Conservation (phyloP, 345 rosid genomes). For the Firmiana major region DNA sequence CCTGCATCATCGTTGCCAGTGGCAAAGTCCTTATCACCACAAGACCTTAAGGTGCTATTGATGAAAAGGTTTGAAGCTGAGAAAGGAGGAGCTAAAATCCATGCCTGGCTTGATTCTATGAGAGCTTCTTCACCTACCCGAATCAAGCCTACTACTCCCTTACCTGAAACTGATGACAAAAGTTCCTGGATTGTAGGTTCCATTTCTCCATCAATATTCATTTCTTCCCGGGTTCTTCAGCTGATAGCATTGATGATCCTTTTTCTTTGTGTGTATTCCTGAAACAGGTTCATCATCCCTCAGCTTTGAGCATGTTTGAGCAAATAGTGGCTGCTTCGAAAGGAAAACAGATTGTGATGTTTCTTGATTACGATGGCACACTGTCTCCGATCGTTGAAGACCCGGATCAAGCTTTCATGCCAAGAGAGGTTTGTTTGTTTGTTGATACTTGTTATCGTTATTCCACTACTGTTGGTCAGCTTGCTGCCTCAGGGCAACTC, state of each 20-base stretch:
- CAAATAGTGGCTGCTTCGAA: conserved; percentile 51
- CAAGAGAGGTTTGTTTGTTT: conserved; percentile 61
- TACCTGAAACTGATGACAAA: conserved; percentile 31
- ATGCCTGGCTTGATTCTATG: conserved; percentile 78
- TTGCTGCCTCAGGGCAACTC: not conserved
- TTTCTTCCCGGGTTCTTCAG: not conserved
- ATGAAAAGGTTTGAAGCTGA: conserved; percentile 43
- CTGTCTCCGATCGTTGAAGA: conserved; percentile 95
- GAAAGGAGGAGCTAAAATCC: conserved; percentile 36
- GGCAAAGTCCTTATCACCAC: conserved; percentile 25
- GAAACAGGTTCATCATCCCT: conserved; percentile 74
- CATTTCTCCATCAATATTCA: not conserved
- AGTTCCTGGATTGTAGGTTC: conserved; percentile 66
- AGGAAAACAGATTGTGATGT: conserved; percentile 90
- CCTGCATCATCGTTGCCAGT: conserved; percentile 34
- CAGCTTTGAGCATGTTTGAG: conserved; percentile 74
- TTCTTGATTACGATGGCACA: conserved; percentile 94
- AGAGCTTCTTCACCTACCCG: conserved; percentile 90
- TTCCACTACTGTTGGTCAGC: not conserved
- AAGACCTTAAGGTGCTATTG: conserved; percentile 36
- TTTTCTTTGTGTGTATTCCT: not conserved
- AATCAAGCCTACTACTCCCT: conserved; percentile 40
- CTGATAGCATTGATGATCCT: not conserved
- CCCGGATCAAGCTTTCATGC: conserved; percentile 91
- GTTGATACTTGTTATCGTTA: no score